Evolutionary conservation across 106 monocot genomes (phyloP).

Genomic region (Agapanthus africanus): DNA sequence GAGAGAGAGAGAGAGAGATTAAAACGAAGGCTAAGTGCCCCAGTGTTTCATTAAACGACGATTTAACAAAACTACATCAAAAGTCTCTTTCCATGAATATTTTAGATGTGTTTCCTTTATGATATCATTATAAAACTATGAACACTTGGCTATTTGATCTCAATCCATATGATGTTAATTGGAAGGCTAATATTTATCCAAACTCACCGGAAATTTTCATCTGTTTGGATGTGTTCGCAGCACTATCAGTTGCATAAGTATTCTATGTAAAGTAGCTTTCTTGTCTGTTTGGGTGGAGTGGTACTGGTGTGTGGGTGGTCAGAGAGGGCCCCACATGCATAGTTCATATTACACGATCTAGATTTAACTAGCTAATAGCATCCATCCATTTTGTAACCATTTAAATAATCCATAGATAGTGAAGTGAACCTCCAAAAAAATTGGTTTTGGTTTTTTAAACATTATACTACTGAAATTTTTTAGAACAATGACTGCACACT

Average conservation of each 20-base stretch:
- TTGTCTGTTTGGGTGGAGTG: too few species aligned
- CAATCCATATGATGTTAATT: not conserved
- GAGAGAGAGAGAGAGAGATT: too few species aligned
- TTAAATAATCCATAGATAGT: not conserved
- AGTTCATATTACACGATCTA: not conserved
- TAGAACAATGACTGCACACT: not conserved
- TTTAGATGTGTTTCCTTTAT: slow-evolving; percentile 8
- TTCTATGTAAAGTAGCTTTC: too few species aligned
- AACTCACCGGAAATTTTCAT: not conserved
- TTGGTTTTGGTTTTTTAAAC: not conserved
- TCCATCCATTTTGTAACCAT: not conserved
- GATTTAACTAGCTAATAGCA: not conserved
- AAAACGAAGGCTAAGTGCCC: too few species aligned
- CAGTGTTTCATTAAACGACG: too few species aligned
- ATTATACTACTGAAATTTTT: not conserved
- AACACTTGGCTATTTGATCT: not conserved
- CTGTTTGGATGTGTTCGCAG: not conserved
- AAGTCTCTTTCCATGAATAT: not conserved
- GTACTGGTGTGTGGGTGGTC: too few species aligned
- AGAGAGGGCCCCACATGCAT: too few species aligned
- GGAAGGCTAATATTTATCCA: not conserved
- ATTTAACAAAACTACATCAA: too few species aligned
- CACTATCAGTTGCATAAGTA: not conserved
- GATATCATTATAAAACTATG: not conserved
- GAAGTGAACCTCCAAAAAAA: not conserved